phyloP scores from a whole-genome alignment of 257 asterid genomes.

The Galeopsis tetrahit region DNA sequence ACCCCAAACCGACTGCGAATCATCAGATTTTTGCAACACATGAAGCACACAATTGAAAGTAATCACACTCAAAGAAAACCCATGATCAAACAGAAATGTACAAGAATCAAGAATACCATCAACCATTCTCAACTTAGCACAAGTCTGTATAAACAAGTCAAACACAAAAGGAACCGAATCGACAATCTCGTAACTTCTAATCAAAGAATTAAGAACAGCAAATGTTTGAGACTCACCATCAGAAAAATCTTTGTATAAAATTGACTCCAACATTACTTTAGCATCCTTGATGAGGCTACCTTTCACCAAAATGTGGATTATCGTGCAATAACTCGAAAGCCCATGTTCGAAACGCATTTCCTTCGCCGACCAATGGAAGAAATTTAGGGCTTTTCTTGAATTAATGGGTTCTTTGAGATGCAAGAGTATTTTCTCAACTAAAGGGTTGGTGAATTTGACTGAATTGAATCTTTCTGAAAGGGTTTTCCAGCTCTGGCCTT shows the following conservation, averaged over 20 bases:
- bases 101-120: conserved; percentile 57
- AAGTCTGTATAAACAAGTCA: conserved; percentile 73
- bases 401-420: conserved; percentile 64
- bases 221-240: conserved; percentile 30
- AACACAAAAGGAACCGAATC: conserved; percentile 76
- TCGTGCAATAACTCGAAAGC: conserved; percentile 54
- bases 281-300: conserved; percentile 76
- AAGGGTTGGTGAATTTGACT: conserved; percentile 44
- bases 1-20: conserved; percentile 55
- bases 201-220: conserved; percentile 58
- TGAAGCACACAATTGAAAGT: conserved; percentile 73
- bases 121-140: conserved; percentile 71
- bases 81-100: conserved; percentile 55
- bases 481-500: conserved; percentile 57
- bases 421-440: conserved; percentile 53
- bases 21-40: conserved; percentile 62
- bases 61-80: conserved; percentile 56
- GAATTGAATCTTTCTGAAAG: conserved; percentile 50
- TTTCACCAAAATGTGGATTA: conserved; percentile 75
- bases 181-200: conserved; percentile 48
- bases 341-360: conserved; percentile 48
- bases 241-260: conserved; percentile 36
- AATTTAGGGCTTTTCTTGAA: conserved; percentile 70
- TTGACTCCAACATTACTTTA: conserved; percentile 62
- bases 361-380: conserved; percentile 79